Evolutionary conservation across 495 filamentous ascomycete genomes (phyloP).

Genomic region (Xylaria curta): DNA sequence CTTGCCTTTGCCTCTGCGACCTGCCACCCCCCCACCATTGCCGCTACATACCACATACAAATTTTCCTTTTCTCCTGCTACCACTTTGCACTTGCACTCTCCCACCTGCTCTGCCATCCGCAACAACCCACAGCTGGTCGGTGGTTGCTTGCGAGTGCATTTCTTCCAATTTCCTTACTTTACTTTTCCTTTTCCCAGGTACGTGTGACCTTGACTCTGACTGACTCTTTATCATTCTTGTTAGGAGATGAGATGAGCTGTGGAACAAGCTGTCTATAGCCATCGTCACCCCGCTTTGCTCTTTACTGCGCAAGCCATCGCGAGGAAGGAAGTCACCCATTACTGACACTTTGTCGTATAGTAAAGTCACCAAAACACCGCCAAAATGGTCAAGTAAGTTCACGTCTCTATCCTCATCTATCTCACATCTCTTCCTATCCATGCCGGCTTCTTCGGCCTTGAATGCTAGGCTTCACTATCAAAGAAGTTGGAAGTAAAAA

Average conservation of each 20-base stretch:
- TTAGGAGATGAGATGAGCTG: slow-evolving; percentile 3
- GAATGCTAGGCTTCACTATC: slow-evolving; percentile 13
- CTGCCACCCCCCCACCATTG: not conserved
- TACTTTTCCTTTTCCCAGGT: slow-evolving; percentile 26
- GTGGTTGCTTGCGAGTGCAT: slow-evolving; percentile 43
- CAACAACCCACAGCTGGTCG: slow-evolving; percentile 39
- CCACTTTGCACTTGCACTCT: slow-evolving; percentile 21
- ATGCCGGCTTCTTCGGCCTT: slow-evolving; percentile 4
- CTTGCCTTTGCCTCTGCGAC: slow-evolving; percentile 3
- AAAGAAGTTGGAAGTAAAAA: slow-evolving; percentile 4
- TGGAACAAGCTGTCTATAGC: not conserved
- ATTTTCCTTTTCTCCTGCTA: slow-evolving; percentile 24
- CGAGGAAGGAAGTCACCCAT: slow-evolving; percentile 31
- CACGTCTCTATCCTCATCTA: slow-evolving; percentile 15
- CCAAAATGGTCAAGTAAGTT: slow-evolving; percentile 99
- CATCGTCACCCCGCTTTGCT: slow-evolving; percentile 28
- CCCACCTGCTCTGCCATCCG: slow-evolving; percentile 27
- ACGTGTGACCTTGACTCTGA: slow-evolving; percentile 27
- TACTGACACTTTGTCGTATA: slow-evolving; percentile 37
- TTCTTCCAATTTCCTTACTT: slow-evolving; percentile 23
- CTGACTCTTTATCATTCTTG: slow-evolving; percentile 12
- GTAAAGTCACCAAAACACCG: slow-evolving; percentile 68
- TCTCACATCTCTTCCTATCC: slow-evolving; percentile 10
- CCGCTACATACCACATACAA: slow-evolving; percentile 26
- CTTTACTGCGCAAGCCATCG: not conserved